Evolutionary conservation across 2,329 filamentous ascomycete genomes (phyloP), one percentile per base, ranked within the genome.

Genomic region (Acephala macrosclerotiorum): DNA sequence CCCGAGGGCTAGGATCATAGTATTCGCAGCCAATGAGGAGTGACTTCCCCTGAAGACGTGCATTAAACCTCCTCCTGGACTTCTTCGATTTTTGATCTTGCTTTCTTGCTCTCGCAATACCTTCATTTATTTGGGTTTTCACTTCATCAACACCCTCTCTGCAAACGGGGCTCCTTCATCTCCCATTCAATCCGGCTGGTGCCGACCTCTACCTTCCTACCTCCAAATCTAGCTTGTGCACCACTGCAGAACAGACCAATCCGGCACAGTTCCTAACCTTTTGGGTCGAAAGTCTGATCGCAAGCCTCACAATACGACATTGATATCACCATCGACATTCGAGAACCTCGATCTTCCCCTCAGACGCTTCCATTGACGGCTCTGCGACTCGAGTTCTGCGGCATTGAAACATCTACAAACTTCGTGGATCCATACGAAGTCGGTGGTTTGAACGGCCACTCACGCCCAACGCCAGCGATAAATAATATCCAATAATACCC

Each of bases 211-310:
- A 57, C 55, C 18, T 57, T 22, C 29, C 55, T 9, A 8, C 18
- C 33, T 36, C 25, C 6, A 47, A 40, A n/a, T 56, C 49, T 40
- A 42, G 49, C 36, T 55, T 42, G 20, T 36, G 35, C 40, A 36
- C 60, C 20, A 61, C 20, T 35, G 57, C 36, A 47, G 25, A 56
- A 20, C 49, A 55, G 38, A 18, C 59, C 9, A 16, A 53, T 51
- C 25, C 22, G 33, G 20, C 49, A 26, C 36, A 33, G 29, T 33
- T 29, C 18, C 20, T 56, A 36, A 36, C 49, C 49, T 42, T 61
- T 25, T 18, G n/a, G 22, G 49, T 45, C 60, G 35, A 45, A 36
- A 29, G 60, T 56, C 60, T 61, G 60, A 56, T 56, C 49, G 60
- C 60, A 61, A 55, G 35, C 42, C 35, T 20, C 26, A 51, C 18